phyloP scores from a whole-genome alignment of 2,329 filamentous ascomycete species.

The Pochonia chlamydosporia region DNA sequence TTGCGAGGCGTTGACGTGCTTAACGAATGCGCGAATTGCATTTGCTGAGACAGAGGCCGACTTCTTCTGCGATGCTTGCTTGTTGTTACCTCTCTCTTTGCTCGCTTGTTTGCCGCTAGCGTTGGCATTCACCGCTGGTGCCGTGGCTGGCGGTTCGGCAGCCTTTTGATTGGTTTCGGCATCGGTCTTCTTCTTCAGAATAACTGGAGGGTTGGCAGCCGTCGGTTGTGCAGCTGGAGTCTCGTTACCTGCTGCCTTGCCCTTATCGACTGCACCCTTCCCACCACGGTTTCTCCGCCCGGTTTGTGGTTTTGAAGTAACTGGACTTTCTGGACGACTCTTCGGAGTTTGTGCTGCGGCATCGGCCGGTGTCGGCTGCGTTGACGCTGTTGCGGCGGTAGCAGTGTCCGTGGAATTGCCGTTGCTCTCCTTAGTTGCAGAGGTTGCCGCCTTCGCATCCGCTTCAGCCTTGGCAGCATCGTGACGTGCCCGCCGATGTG shows the following conservation, averaged over 20 bases:
- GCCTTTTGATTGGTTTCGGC: constrained; percentile 15
- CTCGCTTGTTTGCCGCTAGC: constrained; percentile 12
- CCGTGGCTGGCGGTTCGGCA: constrained; percentile 8
- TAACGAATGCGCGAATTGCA: constrained; percentile 66
- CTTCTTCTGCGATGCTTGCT: constrained; percentile 27
- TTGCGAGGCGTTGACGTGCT: constrained; percentile 82
- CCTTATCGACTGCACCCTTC: constrained; percentile 32
- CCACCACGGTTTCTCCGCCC: constrained; percentile 27
- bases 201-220: constrained; percentile 27
- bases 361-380: constrained; percentile 12
- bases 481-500: constrained; percentile 54
- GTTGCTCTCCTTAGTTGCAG: constrained; percentile 26
- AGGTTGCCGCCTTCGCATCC: constrained; percentile 30
- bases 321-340: constrained; percentile 13
- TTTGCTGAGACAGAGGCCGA: constrained; percentile 26
- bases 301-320: constrained; percentile 20
- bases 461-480: constrained; percentile 52
- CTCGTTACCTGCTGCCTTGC: constrained; percentile 25
- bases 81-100: constrained; percentile 12
- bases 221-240: constrained; percentile 19
- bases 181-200: constrained; percentile 37
- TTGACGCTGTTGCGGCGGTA: constrained; percentile 17
- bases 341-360: constrained; percentile 14
- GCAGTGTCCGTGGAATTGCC: constrained; percentile 1
- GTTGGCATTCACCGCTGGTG: constrained; percentile 2